Conservation (phyloP, 1,284 basidiomycete species). For the Porodaedalea pini region DNA sequence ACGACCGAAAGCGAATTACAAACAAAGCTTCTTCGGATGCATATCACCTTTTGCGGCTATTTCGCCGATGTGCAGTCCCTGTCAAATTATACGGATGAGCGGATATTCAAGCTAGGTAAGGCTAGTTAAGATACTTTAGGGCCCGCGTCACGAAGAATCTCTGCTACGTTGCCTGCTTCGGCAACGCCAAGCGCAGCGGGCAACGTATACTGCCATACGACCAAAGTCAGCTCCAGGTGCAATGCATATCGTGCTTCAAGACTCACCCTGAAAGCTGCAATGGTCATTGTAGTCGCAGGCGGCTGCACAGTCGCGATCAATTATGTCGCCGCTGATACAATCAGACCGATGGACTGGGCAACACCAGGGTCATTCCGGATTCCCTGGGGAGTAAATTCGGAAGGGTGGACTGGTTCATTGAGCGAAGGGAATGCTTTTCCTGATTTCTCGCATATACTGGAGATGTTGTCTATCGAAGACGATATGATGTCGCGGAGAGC, state of each 20-base stretch:
- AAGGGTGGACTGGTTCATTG: neutral
- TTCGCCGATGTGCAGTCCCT: constrained; percentile 29
- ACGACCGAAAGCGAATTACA: no score
- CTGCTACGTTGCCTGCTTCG: constrained; percentile 32
- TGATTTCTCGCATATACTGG: neutral
- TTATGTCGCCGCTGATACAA: constrained; percentile 4
- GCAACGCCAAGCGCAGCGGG: constrained; percentile 29
- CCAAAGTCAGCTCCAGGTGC: constrained; percentile 1
- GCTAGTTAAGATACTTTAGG: constrained; percentile 25
- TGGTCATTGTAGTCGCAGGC: neutral
- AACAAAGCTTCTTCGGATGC: constrained; percentile 27
- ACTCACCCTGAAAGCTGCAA: constrained; percentile 8
- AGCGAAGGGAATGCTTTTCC: constrained; percentile 7
- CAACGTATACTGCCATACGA: constrained; percentile 2
- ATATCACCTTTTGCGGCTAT: constrained; percentile 25
- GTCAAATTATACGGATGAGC: neutral
- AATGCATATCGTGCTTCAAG: neutral
- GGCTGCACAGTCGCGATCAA: constrained; percentile 14
- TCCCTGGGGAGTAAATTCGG: constrained; percentile 5
- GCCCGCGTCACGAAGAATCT: constrained; percentile 37
- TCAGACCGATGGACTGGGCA: neutral
- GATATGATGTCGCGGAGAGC: constrained; percentile 11
- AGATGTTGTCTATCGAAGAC: constrained; percentile 9
- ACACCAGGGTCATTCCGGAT: constrained; percentile 8
- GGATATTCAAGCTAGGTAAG: neutral